Evolutionary conservation across 129 eudicot species (phyloP).

Genomic region (Pittosporum tobira): DNA sequence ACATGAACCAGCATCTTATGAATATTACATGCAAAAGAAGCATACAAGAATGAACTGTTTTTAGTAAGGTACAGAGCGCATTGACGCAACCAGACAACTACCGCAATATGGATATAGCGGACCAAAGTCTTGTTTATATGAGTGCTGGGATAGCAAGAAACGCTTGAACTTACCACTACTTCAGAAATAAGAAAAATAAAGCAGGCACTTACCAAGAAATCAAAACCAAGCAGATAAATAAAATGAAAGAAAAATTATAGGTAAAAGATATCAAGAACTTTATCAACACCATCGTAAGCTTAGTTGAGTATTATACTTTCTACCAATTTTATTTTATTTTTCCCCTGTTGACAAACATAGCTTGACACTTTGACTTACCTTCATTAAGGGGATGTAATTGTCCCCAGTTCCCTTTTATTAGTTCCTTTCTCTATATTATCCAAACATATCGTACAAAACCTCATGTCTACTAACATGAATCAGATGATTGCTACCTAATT

Average conservation of each 20-base stretch:
- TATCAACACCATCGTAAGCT: neutral
- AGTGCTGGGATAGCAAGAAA: neutral
- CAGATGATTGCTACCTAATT: neutral
- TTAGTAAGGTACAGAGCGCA: neutral
- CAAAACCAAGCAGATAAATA: too few relatives aligned
- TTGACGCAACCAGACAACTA: neutral
- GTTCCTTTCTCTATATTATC: neutral
- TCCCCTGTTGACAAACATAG: neutral
- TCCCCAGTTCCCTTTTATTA: neutral
- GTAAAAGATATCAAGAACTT: too few relatives aligned
- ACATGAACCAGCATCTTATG: neutral
- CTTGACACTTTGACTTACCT: too few relatives aligned
- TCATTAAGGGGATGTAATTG: neutral
- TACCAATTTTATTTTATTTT: too few relatives aligned
- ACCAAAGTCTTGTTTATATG: neutral
- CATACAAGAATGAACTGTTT: neutral
- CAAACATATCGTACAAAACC: neutral
- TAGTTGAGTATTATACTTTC: too few relatives aligned
- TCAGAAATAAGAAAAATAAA: too few relatives aligned
- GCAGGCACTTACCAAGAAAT: too few relatives aligned
- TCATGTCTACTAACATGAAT: neutral
- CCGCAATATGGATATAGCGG: neutral
- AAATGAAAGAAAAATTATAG: too few relatives aligned
- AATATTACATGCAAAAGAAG: neutral
- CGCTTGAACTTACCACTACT: too few relatives aligned